Conservation (phyloP, 306 rosid genomes). For the Herpetospermum pedunculosum region DNA sequence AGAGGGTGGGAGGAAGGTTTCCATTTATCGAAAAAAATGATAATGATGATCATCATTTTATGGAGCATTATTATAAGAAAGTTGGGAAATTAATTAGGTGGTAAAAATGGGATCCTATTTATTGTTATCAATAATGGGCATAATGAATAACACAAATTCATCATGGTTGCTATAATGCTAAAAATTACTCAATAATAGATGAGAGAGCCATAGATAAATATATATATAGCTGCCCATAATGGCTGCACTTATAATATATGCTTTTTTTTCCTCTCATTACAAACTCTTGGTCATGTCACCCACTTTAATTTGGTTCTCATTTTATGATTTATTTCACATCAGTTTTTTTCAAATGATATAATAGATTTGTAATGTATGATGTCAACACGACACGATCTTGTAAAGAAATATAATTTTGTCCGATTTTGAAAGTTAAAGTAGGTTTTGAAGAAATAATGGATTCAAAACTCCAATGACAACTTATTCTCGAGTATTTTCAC, state of each 20-base stretch:
- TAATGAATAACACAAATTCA: constrained; percentile 3
- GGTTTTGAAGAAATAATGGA: neutral
- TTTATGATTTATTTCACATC: neutral
- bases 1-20: neutral
- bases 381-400: neutral
- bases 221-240: neutral
- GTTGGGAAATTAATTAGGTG: neutral
- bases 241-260: neutral
- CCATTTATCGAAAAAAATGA: neutral
- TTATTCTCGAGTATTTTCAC: no score
- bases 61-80: neutral
- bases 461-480: neutral
- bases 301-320: neutral
- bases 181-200: constrained; percentile 4
- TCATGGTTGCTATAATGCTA: constrained; percentile 2
- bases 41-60: neutral
- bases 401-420: neutral
- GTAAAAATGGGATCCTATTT: neutral
- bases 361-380: neutral
- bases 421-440: neutral
- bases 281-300: neutral
- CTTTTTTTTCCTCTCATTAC: neutral
- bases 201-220: neutral
- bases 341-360: neutral
- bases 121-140: constrained; percentile 7